Evolutionary conservation across 1,284 basidiomycete species (phyloP).

Genomic region (Pseudozyma tsukubaensis): DNA sequence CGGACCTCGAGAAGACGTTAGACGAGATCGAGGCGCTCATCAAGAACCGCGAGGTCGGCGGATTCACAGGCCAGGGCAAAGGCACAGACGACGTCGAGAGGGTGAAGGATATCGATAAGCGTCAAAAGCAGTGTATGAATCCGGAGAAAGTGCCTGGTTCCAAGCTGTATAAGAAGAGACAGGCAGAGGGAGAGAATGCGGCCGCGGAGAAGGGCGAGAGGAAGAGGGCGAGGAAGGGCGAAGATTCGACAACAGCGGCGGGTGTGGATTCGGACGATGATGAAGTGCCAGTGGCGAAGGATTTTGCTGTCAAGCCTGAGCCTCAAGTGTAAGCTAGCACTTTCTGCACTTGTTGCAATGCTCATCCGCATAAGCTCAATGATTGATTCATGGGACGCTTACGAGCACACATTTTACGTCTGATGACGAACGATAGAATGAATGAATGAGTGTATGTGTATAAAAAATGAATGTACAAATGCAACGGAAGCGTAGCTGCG

Average conservation of each 20-base stretch:
- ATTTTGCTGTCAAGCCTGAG: slow-evolving; percentile 23
- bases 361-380: background rate
- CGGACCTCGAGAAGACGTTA: slow-evolving; percentile 78
- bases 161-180: slow-evolving; percentile 16
- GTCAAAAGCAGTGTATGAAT: slow-evolving; percentile 47
- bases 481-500: too few relatives aligned
- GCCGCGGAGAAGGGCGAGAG: background rate
- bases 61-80: slow-evolving; percentile 29
- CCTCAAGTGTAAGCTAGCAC: slow-evolving; percentile 9
- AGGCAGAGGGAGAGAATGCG: slow-evolving; percentile 14
- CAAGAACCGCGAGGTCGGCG: slow-evolving; percentile 20
- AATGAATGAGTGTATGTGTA: background rate
- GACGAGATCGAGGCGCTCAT: slow-evolving; percentile 54
- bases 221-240: slow-evolving; percentile 17
- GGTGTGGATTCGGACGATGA: slow-evolving; percentile 37
- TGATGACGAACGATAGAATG: background rate
- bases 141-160: slow-evolving; percentile 22
- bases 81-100: slow-evolving; percentile 43
- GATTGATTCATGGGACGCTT: too few relatives aligned
- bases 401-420: background rate
- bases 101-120: slow-evolving; percentile 53
- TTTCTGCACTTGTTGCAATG: background rate
- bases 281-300: slow-evolving; percentile 19
- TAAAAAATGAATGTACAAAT: background rate
- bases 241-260: background rate